These are phyloP conservation scores for Hypoxylon intermedium DNA, from an alignment of 495 filamentous ascomycete species.

Conservation along the genomic window DNA sequence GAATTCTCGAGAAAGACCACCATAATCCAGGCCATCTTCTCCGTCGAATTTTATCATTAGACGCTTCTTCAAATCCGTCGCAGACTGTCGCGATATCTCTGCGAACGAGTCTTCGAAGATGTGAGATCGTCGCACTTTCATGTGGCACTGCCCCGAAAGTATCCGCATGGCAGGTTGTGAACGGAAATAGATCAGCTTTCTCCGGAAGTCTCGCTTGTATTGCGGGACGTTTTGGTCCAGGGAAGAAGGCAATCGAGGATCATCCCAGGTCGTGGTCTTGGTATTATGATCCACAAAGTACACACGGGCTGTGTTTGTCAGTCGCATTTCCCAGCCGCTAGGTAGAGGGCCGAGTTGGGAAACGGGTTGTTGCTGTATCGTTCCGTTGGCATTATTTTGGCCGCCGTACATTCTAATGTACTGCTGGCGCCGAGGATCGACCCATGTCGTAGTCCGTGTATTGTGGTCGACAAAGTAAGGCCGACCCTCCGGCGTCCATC, in stretches of 20 bases:
- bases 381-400: conserved; percentile 76
- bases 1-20: conserved; percentile 97
- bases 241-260: conserved; percentile 92
- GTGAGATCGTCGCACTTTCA: conserved; percentile 94
- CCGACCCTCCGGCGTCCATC: conserved; percentile 91
- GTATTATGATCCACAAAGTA: conserved; percentile 99
- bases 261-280: conserved; percentile 99
- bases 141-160: conserved; percentile 93
- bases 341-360: conserved; percentile 96
- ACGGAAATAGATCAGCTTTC: conserved; percentile 98
- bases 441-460: conserved; percentile 97
- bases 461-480: conserved; percentile 99
- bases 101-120: conserved; percentile 99
- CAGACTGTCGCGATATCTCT: conserved; percentile 95
- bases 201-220: conserved; percentile 98
- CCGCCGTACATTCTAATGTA: conserved; percentile 98
- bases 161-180: conserved; percentile 97
- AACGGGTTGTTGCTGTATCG: conserved; percentile 95
- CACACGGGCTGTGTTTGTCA: conserved; percentile 95
- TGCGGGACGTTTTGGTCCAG: conserved; percentile 98
- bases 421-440: conserved; percentile 96
- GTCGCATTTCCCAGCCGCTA: conserved; percentile 98
- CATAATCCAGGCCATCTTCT: conserved; percentile 97
- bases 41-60: conserved; percentile 99
- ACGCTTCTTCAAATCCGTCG: conserved; percentile 96